These are phyloP conservation scores for Fusarium phyllophilum DNA, from an alignment of 2,329 filamentous ascomycete genomes.

Conservation along the genomic window DNA sequence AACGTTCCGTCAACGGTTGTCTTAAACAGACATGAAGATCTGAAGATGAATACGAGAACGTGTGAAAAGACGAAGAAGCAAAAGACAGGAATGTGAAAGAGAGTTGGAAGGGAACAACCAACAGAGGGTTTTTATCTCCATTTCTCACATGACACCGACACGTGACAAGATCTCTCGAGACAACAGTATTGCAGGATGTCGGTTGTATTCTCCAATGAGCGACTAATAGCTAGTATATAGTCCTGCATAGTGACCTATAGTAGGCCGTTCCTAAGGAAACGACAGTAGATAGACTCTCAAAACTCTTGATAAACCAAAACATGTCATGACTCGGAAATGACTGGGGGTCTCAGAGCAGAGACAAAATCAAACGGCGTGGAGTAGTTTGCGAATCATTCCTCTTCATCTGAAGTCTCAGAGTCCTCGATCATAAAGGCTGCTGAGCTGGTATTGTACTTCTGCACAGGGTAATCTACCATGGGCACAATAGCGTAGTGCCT, in stretches of 20 bases:
- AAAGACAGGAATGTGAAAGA: background rate
- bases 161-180: background rate
- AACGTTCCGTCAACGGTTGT: background rate
- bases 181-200: conserved; percentile 7
- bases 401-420: conserved; percentile 38
- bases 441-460: conserved; percentile 58
- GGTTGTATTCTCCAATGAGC: conserved; percentile 18
- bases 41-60: background rate
- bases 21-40: background rate
- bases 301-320: conserved; percentile 3
- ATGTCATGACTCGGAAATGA: conserved; percentile 25
- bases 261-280: background rate
- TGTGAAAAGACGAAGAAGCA: background rate
- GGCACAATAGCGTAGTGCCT: conserved; percentile 55
- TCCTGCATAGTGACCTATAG: background rate
- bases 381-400: background rate
- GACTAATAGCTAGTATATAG: conserved; percentile 7
- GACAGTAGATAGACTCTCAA: background rate
- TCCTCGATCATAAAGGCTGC: conserved; percentile 61
- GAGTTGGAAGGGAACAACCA: background rate
- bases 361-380: conserved; percentile 7
- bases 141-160: background rate
- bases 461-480: conserved; percentile 54
- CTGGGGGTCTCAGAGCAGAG: background rate
- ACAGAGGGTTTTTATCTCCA: background rate